Evolutionary conservation across 2,329 filamentous ascomycete species (phyloP), one percentile per base, ranked within the genome.

Genomic region (Penicillium sp.): DNA sequence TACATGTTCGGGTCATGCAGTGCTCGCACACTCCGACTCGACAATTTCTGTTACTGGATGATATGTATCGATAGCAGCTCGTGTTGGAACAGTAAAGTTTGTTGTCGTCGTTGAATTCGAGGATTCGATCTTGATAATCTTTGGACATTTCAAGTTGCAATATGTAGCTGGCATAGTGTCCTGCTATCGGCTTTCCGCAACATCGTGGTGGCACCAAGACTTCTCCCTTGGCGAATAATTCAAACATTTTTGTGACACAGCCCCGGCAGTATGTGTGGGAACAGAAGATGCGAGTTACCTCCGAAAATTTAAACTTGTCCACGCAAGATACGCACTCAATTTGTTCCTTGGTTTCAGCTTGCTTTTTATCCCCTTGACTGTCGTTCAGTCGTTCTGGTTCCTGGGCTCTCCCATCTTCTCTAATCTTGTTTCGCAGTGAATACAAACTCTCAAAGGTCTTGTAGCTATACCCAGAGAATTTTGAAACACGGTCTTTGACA

Each of bases 41-140:
- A 11, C 27, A 36, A 5, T 29, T 36, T 5, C 40, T 36, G 7
- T 24, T 52, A 2, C 40, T 11, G 7, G 44, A 34, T n/a, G n/a
- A 29, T 29, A 52, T 41, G 24, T 52, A 48, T 8, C 11, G 50
- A n/a, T 27, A 14, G 29, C 50, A 52, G 21, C 10, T 14, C 48
- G 21, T 1, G 1, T 29, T 29, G 14, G 44, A 41, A 10, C 44
- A 48, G 13, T 48, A 48, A 3, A 44, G 46, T 21, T 21, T 21
- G 9, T n/a, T 6, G 5, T 3, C 3, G 14, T 42, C 50, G 8
- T 13, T 48, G 18, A 22, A 16, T 21, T 52, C 50, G 4, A 5
- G 9, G 27, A 27, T 36, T 1, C 43, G 27, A 18, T 36, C 43
- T 8, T 52, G 10, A 29, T 29, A 48, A 34, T 29, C 48, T 31